Evolutionary conservation across 805 yeast species (phyloP).

Genomic region (Saccharomycopsis capsularis): DNA sequence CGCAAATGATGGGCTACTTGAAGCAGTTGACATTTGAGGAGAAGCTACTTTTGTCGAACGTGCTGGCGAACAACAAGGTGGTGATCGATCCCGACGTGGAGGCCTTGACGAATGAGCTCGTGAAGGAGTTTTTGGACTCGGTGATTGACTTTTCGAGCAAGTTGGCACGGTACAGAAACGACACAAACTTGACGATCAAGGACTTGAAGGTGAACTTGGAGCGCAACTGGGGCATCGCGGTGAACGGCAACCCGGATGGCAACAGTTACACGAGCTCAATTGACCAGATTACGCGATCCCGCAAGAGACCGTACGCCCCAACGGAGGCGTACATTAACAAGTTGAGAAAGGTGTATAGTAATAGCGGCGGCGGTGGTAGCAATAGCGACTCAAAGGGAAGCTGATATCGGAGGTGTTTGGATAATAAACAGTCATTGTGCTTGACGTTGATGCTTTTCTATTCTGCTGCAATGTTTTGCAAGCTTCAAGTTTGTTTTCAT

Average conservation of each 20-base stretch:
- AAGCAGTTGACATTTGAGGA: constrained; percentile 18
- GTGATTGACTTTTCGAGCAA: constrained; percentile 18
- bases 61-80: constrained; percentile 11
- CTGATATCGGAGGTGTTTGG: no score
- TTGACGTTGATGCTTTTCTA: no score
- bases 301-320: constrained; percentile 15
- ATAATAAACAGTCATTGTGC: no score
- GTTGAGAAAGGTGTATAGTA: constrained; percentile 15
- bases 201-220: constrained; percentile 21
- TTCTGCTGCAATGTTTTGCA: no score
- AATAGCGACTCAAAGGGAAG: no score
- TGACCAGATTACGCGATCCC: constrained; percentile 1
- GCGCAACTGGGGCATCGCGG: constrained; percentile 20
- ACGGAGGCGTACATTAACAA: constrained; percentile 20
- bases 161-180: constrained; percentile 18
- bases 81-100: constrained; percentile 20
- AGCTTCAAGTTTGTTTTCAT: no score
- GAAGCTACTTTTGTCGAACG: constrained; percentile 11
- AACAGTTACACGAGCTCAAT: constrained; percentile 9
- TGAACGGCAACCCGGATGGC: constrained; percentile 16
- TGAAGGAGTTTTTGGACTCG: constrained; percentile 20
- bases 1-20: constrained; percentile 12
- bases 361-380: no score
- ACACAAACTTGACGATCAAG: constrained; percentile 4
- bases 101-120: constrained; percentile 15